These are phyloP conservation scores for Salmacisia buchloeana DNA, from an alignment of 1,284 basidiomycete genomes.

Conservation along the genomic window DNA sequence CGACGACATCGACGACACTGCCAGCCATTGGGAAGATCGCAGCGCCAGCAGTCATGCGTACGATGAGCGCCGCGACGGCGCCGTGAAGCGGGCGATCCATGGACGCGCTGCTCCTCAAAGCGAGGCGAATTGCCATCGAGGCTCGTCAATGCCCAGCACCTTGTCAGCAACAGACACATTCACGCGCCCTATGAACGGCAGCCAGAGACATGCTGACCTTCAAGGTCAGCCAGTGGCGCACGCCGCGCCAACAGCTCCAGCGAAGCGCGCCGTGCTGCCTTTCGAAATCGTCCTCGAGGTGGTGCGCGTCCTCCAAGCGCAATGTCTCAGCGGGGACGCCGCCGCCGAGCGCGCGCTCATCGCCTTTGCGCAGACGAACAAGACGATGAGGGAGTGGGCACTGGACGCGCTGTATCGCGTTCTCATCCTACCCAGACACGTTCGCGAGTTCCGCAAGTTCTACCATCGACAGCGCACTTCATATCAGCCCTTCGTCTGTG, in stretches of 20 bases:
- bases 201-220: neutral
- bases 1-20: neutral
- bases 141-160: no score
- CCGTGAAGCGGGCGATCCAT: no score
- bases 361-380: constrained; percentile 29
- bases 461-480: constrained; percentile 31
- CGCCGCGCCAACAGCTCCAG: no score
- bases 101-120: no score
- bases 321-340: constrained; percentile 29
- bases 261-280: constrained; percentile 24
- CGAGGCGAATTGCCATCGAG: no score
- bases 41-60: no score
- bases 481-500: constrained; percentile 35
- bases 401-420: constrained; percentile 32
- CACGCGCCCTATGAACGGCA: no score
- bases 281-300: constrained; percentile 34
- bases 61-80: no score
- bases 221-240: no score
- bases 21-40: neutral
- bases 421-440: constrained; percentile 43
- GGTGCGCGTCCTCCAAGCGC: constrained; percentile 22
- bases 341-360: constrained; percentile 24
- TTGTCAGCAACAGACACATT: no score
- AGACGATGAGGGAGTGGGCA: constrained; percentile 33
- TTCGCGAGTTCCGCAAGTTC: constrained; percentile 46